Evolutionary conservation across 2,329 filamentous ascomycete species (phyloP), one percentile per base, ranked within the genome.

Genomic region (Penicillium sp.): DNA sequence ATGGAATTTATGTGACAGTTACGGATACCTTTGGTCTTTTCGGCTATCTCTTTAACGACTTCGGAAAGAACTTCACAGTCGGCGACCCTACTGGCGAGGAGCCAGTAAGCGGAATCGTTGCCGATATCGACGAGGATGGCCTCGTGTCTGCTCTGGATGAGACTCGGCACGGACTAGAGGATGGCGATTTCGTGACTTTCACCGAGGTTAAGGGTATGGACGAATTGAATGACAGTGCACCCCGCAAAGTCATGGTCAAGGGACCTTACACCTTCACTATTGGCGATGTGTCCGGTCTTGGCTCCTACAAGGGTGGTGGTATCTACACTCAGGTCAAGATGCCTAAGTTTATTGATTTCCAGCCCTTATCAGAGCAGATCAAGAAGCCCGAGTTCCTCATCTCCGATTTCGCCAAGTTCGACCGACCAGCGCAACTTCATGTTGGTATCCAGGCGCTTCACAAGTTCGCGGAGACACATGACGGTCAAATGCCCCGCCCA

Each of bases 231-330:
- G 85, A 85, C 67, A 84, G 86, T 45, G 90, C 91, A 61, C 93
- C 95, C 50, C 87, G 91, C 65, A 96, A 97, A 80, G 86, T 99
- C 60, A 91, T 89, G 4, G 92, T 97, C 50, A 97, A 96, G 79
- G 95, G 91, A 0, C 95, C 95, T 3, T 99, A 98, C 75, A 96
- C 93, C 9, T 99, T 99, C 78, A 95, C 92, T 14, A 97, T 99
- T 66, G 95, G 93, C 43, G 92, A 97, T 73, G 92, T 98, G 10
- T 91, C 90, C 25, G 88, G 86, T 6, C 83, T 97, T 35, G 95
- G 95, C 35, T 83, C 90, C 68, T 99, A 99, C 80, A 81, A 91
- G 80, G 85, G 90, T 51, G 93, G 93, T 47, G 95, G 95, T 59
- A 85, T 96, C 58, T 99, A 90, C 75, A 89, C 91, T 39, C 95